Evolutionary conservation across 768 basidiomycete genomes (phyloP), one percentile per base, ranked within the genome.

Genomic region (Rhodotorula graminis): DNA sequence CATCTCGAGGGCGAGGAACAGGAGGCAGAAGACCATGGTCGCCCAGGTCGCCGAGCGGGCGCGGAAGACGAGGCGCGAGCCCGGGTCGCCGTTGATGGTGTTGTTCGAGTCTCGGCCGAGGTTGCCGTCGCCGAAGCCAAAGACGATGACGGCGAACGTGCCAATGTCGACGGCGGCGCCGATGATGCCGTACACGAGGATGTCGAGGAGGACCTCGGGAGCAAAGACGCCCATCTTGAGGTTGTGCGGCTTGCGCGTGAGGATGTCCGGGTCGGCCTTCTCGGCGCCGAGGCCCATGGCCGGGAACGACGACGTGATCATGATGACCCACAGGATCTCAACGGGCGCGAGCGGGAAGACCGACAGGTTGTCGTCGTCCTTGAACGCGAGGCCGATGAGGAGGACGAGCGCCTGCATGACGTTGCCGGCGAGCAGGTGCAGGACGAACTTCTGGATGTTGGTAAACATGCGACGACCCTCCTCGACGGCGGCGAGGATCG

Each of bases 401-500:
- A 88, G 78, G 11, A 86, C 82, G 12, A 86, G 76, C 15, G 86
- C 85, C 80, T 87, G 85, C 23, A 84, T 86, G 27, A 88, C 81
- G 69, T 88, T 87, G 53, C 81, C 84, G 18, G 85, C 81, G 15
- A 87, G 77, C 3, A 88, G 82, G 73, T 87, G 86, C 25, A 87
- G 80, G 44, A 86, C 81, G 77, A 87, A 87, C 67, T 85, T 83
- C 61, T 84, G 83, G 69, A 88, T 84, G 80, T 87, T 87, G 67
- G 83, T 82, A 80, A 87, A 55, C 63, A 61, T 65, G 81, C 82
- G 87, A 85, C 82, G 86, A 72, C 88, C 88, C 78, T 88, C 87
- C 79, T 87, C 83, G 75, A 89, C 85, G 3, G 86, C 88, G 57
- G 84, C 84, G 61, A 87, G 83, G 71, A 89, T 88, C 2, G 87